Evolutionary conservation across 2,329 filamentous ascomycete species (phyloP).

Genomic region (Exophiala sp.): DNA sequence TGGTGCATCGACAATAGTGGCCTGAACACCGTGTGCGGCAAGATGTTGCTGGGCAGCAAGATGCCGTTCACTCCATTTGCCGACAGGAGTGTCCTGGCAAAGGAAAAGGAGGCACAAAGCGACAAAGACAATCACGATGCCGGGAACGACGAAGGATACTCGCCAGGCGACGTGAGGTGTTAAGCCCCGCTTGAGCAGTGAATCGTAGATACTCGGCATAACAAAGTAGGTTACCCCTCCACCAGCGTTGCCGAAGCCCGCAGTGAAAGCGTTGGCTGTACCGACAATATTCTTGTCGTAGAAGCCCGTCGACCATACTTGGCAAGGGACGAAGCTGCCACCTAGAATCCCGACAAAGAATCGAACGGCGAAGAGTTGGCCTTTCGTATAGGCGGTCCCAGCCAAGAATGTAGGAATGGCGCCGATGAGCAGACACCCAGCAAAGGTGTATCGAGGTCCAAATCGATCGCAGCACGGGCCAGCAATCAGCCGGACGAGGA

Average conservation of each 20-base stretch:
- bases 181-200: slow-evolving; percentile 59
- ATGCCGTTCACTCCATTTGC: slow-evolving; percentile 70
- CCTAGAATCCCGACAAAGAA: slow-evolving; percentile 43
- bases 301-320: slow-evolving; percentile 80
- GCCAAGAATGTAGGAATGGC: slow-evolving; percentile 76
- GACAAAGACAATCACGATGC: slow-evolving; percentile 63
- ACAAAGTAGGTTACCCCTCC: slow-evolving; percentile 90
- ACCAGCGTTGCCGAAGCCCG: slow-evolving; percentile 78
- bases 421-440: slow-evolving; percentile 67
- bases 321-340: slow-evolving; percentile 53
- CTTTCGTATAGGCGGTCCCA: slow-evolving; percentile 63
- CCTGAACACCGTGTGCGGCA: slow-evolving; percentile 40
- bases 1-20: slow-evolving; percentile 20
- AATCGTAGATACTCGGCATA: slow-evolving; percentile 85
- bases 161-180: slow-evolving; percentile 69
- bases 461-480: slow-evolving; percentile 82
- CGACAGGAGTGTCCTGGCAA: slow-evolving; percentile 75
- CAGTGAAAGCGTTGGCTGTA: slow-evolving; percentile 78
- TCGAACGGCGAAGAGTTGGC: slow-evolving; percentile 43
- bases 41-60: slow-evolving; percentile 52
- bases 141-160: slow-evolving; percentile 75
- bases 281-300: slow-evolving; percentile 90
- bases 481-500: slow-evolving; percentile 69
- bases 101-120: slow-evolving; percentile 64
- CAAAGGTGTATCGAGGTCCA: slow-evolving; percentile 74